These are phyloP conservation scores for Sarocladium kiliense DNA, from an alignment of 2,329 filamentous ascomycete species.

Conservation along the genomic window DNA sequence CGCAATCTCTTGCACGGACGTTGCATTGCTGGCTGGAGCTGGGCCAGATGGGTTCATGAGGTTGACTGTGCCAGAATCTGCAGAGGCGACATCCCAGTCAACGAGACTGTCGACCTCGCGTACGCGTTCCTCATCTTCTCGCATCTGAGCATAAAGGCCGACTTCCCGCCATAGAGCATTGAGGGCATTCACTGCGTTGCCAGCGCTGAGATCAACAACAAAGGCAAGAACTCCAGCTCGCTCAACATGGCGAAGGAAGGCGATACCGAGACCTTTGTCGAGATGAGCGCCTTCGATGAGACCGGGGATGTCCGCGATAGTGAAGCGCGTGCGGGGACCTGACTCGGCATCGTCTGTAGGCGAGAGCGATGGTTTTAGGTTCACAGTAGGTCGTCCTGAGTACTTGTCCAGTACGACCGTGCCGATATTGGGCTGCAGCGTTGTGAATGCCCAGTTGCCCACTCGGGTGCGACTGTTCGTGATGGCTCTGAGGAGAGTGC, in stretches of 20 bases:
- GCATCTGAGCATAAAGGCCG: conserved; percentile 73
- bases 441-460: conserved; percentile 96
- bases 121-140: conserved; percentile 67
- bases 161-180: conserved; percentile 88
- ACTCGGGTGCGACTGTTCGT: conserved; percentile 86
- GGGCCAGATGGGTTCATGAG: conserved; percentile 12
- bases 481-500: conserved; percentile 80
- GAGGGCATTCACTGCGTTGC: conserved; percentile 73
- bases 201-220: conserved; percentile 78
- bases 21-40: background rate
- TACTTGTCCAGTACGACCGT: conserved; percentile 90
- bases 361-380: conserved; percentile 10
- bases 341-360: conserved; percentile 38
- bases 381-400: conserved; percentile 62
- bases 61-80: conserved; percentile 13
- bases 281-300: conserved; percentile 89
- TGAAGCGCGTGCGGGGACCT: conserved; percentile 66
- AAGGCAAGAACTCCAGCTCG: conserved; percentile 90
- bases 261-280: conserved; percentile 84
- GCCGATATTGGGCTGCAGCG: conserved; percentile 88
- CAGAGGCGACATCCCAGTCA: conserved; percentile 54
- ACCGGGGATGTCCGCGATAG: conserved; percentile 92
- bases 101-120: conserved; percentile 53
- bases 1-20: conserved; percentile 62
- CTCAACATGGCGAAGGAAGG: conserved; percentile 91